Percentiles rank a stretch among this genome's conserved stretches.
These are phyloP conservation scores for Clavispora phyllophila DNA, from an alignment of 805 yeast species.

Conservation along the genomic window DNA sequence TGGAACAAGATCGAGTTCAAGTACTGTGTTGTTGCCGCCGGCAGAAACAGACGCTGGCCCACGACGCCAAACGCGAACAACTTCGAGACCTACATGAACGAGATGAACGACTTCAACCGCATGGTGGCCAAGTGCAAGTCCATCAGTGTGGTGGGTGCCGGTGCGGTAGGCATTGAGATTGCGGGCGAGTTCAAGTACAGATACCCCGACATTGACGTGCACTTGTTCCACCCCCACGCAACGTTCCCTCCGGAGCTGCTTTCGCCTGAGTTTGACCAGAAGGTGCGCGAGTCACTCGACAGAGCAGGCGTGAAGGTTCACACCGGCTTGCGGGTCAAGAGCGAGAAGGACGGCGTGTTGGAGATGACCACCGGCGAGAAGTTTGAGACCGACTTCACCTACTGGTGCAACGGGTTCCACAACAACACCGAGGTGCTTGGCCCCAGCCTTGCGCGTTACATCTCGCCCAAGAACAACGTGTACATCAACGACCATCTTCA, in stretches of 20 bases:
- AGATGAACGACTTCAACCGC: conserved; percentile 33
- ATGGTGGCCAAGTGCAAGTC: conserved; percentile 29
- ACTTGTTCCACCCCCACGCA: conserved; percentile 34
- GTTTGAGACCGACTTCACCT: conserved; percentile 26
- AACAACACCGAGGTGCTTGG: conserved; percentile 30
- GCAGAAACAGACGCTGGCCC: conserved; percentile 51
- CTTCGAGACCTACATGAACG: conserved; percentile 33
- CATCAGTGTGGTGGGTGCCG: conserved; percentile 46
- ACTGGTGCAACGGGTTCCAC: conserved; percentile 32
- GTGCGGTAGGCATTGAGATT: conserved; percentile 48
- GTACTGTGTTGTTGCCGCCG: conserved; percentile 44
- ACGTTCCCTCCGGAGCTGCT: conserved; percentile 36
- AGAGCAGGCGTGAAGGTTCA: conserved; percentile 25
- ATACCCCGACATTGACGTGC: conserved; percentile 34
- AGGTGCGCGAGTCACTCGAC: conserved; percentile 23
- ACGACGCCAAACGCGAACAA: conserved; percentile 44
- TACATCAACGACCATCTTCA: conserved; percentile 35
- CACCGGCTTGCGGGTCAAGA: conserved; percentile 25
- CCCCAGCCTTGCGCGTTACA: conserved; percentile 17
- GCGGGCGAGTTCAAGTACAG: conserved; percentile 42
- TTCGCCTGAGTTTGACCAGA: conserved; percentile 23
- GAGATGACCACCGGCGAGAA: conserved; percentile 22
- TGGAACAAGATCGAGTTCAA: conserved; percentile 35
- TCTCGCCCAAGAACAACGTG: conserved; percentile 25
- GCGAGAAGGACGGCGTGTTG: conserved; percentile 20